Evolutionary conservation across 2,329 filamentous ascomycete genomes (phyloP).

Genomic region (Nemania sp.): DNA sequence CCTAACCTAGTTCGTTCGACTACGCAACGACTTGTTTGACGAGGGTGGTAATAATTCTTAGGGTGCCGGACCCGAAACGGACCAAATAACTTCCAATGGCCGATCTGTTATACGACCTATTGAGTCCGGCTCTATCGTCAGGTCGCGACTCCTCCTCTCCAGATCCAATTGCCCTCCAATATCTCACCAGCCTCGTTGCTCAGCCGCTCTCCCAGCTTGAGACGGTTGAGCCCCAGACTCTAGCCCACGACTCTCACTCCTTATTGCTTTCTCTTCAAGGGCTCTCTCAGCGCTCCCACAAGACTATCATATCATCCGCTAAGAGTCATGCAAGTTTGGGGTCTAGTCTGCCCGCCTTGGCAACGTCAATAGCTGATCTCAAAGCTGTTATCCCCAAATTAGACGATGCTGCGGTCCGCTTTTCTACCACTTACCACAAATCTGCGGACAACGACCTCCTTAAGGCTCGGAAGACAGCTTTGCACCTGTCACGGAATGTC

Average conservation of each 20-base stretch:
- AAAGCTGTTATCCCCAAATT: conserved; percentile 80
- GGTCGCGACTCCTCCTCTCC: conserved; percentile 55
- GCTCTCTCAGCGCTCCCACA: conserved; percentile 90
- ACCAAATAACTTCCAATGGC: conserved; percentile 60
- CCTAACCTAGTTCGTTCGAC: no score
- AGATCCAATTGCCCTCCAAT: conserved; percentile 71
- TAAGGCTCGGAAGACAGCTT: conserved; percentile 79
- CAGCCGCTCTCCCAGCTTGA: conserved; percentile 80
- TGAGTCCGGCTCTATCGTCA: conserved; percentile 70
- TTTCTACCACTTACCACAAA: conserved; percentile 86
- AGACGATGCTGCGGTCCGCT: conserved; percentile 81
- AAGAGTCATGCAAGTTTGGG: conserved; percentile 80
- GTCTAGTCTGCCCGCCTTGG: conserved; percentile 77
- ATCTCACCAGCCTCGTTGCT: conserved; percentile 81
- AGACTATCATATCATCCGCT: conserved; percentile 83
- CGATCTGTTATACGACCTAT: conserved; percentile 80
- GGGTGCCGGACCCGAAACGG: not conserved
- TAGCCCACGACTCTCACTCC: conserved; percentile 85
- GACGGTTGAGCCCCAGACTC: conserved; percentile 79
- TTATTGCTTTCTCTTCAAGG: conserved; percentile 85
- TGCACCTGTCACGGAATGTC: conserved; percentile 86
- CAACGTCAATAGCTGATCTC: conserved; percentile 73
- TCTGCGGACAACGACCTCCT: conserved; percentile 76
- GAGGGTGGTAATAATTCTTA: not conserved
- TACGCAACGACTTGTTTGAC: not conserved